These are phyloP conservation scores for Ceriops zippeliana DNA, from an alignment of 345 rosid species.

Conservation along the genomic window DNA sequence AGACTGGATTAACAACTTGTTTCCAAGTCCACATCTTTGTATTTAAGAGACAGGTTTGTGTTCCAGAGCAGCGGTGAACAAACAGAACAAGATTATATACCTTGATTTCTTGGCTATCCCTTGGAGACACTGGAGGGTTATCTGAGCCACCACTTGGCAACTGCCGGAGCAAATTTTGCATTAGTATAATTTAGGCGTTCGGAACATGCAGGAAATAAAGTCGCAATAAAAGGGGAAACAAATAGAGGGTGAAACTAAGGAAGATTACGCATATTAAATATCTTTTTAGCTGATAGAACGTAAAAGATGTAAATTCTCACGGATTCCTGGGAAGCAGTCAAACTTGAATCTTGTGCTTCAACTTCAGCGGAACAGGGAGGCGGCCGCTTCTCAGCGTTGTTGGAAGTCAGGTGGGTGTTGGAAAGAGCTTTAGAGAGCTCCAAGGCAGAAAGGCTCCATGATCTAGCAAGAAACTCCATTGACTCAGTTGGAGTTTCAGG, in stretches of 20 bases:
- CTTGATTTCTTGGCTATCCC: constrained; percentile 80
- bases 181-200: not conserved
- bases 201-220: constrained; percentile 11
- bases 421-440: constrained; percentile 81
- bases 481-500: constrained; percentile 92
- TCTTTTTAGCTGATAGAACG: not conserved
- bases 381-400: constrained; percentile 27
- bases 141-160: constrained; percentile 23
- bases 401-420: constrained; percentile 27
- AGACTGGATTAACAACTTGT: too few species aligned
- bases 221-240: not conserved
- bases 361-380: constrained; percentile 33
- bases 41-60: not conserved
- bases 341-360: constrained; percentile 38
- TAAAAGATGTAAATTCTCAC: constrained; percentile 29
- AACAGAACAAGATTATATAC: constrained; percentile 28
- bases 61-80: not conserved
- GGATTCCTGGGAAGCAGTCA: constrained; percentile 33
- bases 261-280: not conserved
- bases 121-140: constrained; percentile 64
- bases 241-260: not conserved
- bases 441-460: constrained; percentile 89
- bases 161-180: constrained; percentile 37
- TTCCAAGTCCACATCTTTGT: not conserved
- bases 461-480: constrained; percentile 95